Evolutionary conservation across 495 filamentous ascomycete species (phyloP).

Genomic region (Achaetomiella virescens): DNA sequence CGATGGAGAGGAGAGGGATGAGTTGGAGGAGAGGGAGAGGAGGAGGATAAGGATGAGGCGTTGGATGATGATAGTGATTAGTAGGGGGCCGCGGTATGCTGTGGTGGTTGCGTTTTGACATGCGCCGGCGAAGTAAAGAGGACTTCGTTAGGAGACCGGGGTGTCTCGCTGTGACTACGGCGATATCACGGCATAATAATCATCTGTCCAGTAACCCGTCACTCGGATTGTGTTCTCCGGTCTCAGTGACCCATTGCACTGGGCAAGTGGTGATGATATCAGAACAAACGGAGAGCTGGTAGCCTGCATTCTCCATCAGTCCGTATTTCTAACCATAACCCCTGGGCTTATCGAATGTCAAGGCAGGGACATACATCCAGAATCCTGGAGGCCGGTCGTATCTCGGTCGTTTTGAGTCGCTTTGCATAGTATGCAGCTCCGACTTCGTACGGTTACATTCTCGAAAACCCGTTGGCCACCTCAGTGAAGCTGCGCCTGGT

Average conservation of each 20-base stretch:
- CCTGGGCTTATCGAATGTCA: too few relatives aligned
- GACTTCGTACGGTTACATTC: conserved; percentile 1
- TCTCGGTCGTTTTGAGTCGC: not conserved
- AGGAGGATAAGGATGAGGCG: conserved; percentile 56
- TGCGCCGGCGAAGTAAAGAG: not conserved
- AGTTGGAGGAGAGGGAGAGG: conserved; percentile 35
- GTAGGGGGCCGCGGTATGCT: not conserved
- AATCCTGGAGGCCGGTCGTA: not conserved
- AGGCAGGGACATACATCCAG: too few relatives aligned
- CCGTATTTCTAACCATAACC: not conserved
- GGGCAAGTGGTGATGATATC: too few relatives aligned
- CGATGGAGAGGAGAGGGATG: conserved; percentile 39
- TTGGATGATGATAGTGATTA: conserved; percentile 57
- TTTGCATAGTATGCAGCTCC: not conserved
- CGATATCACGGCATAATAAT: too few relatives aligned
- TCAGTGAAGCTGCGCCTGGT: not conserved
- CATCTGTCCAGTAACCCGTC: too few relatives aligned
- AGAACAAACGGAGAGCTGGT: not conserved
- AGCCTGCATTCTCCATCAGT: not conserved
- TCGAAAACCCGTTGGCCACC: not conserved
- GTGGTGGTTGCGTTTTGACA: not conserved
- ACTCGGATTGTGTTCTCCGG: too few relatives aligned
- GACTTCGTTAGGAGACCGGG: not conserved
- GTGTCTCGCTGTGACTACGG: too few relatives aligned
- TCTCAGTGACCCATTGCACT: too few relatives aligned